phyloP scores from a whole-genome alignment of 495 filamentous ascomycete genomes.

The Aspergillus cavernicola region DNA sequence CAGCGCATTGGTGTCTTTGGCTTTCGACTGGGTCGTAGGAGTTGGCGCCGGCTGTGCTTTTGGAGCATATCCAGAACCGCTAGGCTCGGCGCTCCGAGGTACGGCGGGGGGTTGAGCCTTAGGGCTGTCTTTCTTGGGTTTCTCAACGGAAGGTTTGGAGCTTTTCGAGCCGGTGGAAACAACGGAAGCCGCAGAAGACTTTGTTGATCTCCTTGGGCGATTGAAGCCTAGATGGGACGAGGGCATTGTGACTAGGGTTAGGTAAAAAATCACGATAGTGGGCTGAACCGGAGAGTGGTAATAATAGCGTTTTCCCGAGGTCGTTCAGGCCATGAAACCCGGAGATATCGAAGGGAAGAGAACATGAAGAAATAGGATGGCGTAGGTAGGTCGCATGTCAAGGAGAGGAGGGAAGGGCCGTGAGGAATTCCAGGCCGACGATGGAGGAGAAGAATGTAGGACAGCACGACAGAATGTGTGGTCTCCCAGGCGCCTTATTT shows the following conservation, averaged over 20 bases:
- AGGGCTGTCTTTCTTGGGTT: constrained; percentile 16
- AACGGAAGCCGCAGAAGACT: constrained; percentile 25
- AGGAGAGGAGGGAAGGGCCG: constrained; percentile 11
- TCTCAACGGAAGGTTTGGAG: constrained; percentile 22
- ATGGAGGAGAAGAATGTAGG: constrained; percentile 19
- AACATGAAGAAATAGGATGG: constrained; percentile 17
- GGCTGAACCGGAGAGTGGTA: too few relatives aligned
- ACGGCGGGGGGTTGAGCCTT: constrained; percentile 11
- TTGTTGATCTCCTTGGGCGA: constrained; percentile 29
- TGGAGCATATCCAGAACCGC: constrained; percentile 10
- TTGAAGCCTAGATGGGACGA: constrained; percentile 21
- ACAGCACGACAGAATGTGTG: constrained; percentile 16
- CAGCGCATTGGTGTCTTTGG: constrained; percentile 23
- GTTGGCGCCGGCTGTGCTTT: constrained; percentile 13
- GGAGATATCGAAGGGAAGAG: constrained; percentile 4
- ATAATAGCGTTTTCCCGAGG: too few relatives aligned
- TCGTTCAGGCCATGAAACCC: constrained; percentile 20
- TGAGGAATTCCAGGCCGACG: constrained; percentile 8
- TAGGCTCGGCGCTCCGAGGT: constrained; percentile 17
- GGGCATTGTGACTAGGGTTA: constrained; percentile 26
- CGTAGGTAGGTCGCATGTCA: constrained; percentile 15
- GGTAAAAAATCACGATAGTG: constrained; percentile 3
- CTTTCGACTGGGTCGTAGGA: constrained; percentile 16
- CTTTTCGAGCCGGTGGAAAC: constrained; percentile 24
- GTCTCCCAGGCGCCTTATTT: constrained; percentile 1